Evolutionary conservation across 371 early-diverging fungal species (phyloP).

Genomic region (Rhizopus arrhizus): DNA sequence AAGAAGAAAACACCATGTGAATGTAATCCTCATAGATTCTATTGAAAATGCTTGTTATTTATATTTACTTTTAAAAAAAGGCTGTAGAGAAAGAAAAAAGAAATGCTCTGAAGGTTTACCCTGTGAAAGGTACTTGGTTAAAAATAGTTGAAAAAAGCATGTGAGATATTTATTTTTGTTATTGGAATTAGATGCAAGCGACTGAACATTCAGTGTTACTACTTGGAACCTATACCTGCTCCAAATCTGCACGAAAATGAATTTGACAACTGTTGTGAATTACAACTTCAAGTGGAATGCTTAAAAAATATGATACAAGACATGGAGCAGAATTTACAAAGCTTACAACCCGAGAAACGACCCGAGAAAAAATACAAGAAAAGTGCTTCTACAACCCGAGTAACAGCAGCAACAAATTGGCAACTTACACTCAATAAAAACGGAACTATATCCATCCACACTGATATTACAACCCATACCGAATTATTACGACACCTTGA

Average conservation of each 20-base stretch:
- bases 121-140: slow-evolving; percentile 39
- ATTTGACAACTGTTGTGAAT: slow-evolving; percentile 9
- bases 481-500: slow-evolving; percentile 18
- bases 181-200: slow-evolving; percentile 23
- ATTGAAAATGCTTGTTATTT: neutral
- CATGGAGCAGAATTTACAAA: slow-evolving; percentile 27
- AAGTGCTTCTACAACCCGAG: too few species aligned
- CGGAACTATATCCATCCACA: slow-evolving; percentile 18
- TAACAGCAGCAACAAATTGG: slow-evolving; percentile 5
- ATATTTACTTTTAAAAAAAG: slow-evolving; percentile 16
- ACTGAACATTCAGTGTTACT: slow-evolving; percentile 29
- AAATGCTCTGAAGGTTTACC: slow-evolving; percentile 47
- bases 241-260: slow-evolving; percentile 9
- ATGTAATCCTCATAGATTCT: neutral
- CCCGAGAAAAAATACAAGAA: neutral
- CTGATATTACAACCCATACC: slow-evolving; percentile 20
- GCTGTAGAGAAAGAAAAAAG: slow-evolving; percentile 51
- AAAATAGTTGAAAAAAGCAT: too few species aligned
- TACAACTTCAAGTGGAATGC: slow-evolving; percentile 19
- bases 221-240: slow-evolving; percentile 18
- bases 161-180: neutral
- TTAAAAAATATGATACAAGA: slow-evolving; percentile 20
- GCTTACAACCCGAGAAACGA: neutral
- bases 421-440: slow-evolving; percentile 12
- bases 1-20: neutral